Evolutionary conservation across 1,284 basidiomycete genomes (phyloP), one percentile per base, ranked within the genome.

Genomic region (Cerioporus squamosus): DNA sequence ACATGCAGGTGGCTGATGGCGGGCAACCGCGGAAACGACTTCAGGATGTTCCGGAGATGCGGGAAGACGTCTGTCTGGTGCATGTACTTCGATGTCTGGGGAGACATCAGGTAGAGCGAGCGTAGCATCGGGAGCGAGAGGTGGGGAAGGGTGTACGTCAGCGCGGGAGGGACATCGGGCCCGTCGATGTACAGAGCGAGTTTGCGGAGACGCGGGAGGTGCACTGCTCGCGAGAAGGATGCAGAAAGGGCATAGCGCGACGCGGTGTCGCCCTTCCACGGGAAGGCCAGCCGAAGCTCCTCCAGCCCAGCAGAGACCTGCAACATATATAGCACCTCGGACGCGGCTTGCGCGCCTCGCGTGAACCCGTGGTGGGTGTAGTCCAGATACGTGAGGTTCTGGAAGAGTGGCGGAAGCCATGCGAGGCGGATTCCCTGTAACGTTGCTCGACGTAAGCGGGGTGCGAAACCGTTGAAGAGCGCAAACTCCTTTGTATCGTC

Each of bases 401-500:
- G 74, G 65, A 86, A 88, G 43, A 90, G 72, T 2, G 79, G 79
- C 20, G 86, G 81, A 5, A 81, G 69, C 86, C 87, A 88, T 7
- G 77, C 72, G 40, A 90, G 68, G 53, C 85, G 79, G 49, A 89
- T 79, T 3, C 88, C 88, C 56, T 86, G 81, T n/a, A 90, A 58
- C 1, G 80, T 82, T 42, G 81, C 76, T 18, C 77, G 76, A 40
- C 78, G 74, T 12, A 90, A 75, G 23, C 74, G 78, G 3, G 88
- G 88, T 1, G 87, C 80, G 61, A 77, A 72, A n/a, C 84, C 86
- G 38, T 79, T 79, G 70, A 90, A 90, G 43, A 88, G 78, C 46
- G 74, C 72, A 61, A 86, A 90, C 68, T 86, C 83, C 68, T 85
- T 85, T 18, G 78, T 76, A 67, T 89, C 87, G 61, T 90, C 87